Conservation (phyloP, 306 rosid genomes). For the Oxytropis ochrocephala region DNA sequence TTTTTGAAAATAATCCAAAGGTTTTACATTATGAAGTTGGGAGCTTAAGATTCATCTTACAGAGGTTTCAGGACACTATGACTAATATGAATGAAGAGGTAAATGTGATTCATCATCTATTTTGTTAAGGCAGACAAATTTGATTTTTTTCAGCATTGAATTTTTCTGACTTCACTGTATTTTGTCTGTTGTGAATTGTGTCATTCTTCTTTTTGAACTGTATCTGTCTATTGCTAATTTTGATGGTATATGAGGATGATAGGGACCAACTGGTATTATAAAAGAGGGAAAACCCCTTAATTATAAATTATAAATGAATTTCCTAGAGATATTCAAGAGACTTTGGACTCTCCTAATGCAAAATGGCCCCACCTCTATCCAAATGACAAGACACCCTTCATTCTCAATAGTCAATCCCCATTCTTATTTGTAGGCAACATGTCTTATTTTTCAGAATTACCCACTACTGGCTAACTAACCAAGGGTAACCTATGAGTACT, state of each 20-base stretch:
- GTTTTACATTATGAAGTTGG: slow-evolving; percentile 54
- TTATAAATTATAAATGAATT: too few species aligned
- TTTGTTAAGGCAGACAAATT: neutral
- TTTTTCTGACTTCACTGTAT: neutral
- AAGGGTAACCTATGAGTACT: too few species aligned
- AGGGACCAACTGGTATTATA: neutral
- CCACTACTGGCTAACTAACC: too few species aligned
- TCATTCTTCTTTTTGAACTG: neutral
- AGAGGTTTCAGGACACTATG: slow-evolving; percentile 49
- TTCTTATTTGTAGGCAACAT: too few species aligned
- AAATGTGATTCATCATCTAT: neutral
- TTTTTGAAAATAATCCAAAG: slow-evolving; percentile 27
- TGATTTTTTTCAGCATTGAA: neutral
- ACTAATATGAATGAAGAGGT: slow-evolving; percentile 62
- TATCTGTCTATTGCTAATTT: neutral
- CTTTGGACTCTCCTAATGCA: too few species aligned
- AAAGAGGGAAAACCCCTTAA: too few species aligned
- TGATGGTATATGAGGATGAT: neutral
- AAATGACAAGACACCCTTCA: too few species aligned
- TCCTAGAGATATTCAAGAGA: too few species aligned
- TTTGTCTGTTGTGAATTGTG: neutral
- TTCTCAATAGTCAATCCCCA: too few species aligned
- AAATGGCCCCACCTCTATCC: too few species aligned
- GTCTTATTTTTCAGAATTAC: too few species aligned
- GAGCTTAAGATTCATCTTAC: slow-evolving; percentile 43